A percentile compares a stretch with the other conserved stretches of the same genome.
These are phyloP conservation scores for Globisporangium spinosum DNA, from an alignment of 352 stramenopile species.

Conservation along the genomic window DNA sequence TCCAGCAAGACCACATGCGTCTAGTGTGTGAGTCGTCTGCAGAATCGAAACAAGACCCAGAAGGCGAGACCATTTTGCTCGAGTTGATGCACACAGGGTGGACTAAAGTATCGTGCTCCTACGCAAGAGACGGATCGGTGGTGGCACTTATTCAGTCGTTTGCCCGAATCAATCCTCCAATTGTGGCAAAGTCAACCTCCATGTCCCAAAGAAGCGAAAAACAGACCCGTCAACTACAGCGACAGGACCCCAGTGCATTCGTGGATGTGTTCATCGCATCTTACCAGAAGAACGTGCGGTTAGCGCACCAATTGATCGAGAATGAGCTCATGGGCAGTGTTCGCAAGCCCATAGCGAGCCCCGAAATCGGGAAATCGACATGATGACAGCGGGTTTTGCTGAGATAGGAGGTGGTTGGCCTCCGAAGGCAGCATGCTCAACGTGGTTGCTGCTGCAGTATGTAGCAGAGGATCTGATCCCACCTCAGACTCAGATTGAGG, in stretches of 20 bases:
- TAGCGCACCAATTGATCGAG: constrained; percentile 29
- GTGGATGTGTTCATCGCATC: constrained; percentile 30
- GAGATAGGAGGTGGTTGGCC: too few relatives aligned
- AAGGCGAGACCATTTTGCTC: neutral
- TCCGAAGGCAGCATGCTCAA: too few relatives aligned
- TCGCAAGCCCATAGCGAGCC: neutral
- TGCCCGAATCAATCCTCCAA: constrained; percentile 18
- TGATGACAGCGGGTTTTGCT: neutral
- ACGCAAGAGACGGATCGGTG: neutral
- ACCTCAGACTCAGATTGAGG: neutral
- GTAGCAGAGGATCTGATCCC: too few relatives aligned
- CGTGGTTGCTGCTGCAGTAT: too few relatives aligned
- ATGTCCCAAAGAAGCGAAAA: neutral
- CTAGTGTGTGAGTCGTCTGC: constrained; percentile 16
- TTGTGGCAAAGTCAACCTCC: neutral
- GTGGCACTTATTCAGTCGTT: constrained; percentile 21
- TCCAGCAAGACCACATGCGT: constrained; percentile 9
- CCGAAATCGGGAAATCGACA: neutral
- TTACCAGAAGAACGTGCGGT: constrained; percentile 28
- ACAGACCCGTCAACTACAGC: constrained; percentile 13
- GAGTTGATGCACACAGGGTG: neutral
- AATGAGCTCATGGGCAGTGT: constrained; percentile 23
- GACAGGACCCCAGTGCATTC: constrained; percentile 26
- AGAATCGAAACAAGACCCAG: neutral
- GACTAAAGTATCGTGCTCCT: neutral